Base-by-base conservation (phyloP, 768 basidiomycete genomes). In the Tephrocybe sp. region DNA sequence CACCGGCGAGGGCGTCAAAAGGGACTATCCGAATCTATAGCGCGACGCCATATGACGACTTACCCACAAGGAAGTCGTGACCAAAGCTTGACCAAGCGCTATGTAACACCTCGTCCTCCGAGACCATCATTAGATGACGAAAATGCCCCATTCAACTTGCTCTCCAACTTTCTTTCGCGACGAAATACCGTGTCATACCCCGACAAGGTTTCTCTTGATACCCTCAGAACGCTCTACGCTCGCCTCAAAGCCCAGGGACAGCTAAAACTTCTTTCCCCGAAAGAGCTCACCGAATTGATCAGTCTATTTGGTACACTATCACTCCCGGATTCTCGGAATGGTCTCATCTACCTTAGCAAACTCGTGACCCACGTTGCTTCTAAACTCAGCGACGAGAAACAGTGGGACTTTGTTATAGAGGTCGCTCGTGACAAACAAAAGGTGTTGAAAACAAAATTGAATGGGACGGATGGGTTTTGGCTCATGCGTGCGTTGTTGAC, bases 391-490 rank as follows among this genome's bases (percentile, higher is more conserved):
- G 48, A 52, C 33, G 61, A 62, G 40, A 59, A 66, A 6, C 73
- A 79, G 58, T 86, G 84, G 85, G 35, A 68, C 13, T 72, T 83
- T 44, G 63, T 84, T 10, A 42, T 73, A 39, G 67, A 71, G 45
- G 57, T 85, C 10, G 72, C 70, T 8, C 63, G 60, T 32, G 75
- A 78, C 58, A 84, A 83, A 62, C 56, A 62, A 33, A 48, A 40
- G 33, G 49, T 54, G 32, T 51, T 67, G n/a, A 68, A 65, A 33
- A 62, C 69, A 50, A 13, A 51, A 8, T 58, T 78, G 36, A 62
- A 59, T 13, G 64, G 68, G 38, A 68, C 74, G n/a, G 83, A 87
- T 60, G 71, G 73, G 42, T 87, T 79, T 63, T 87, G 85, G 85
- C 60, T 79, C 41, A 78, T 87, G 78, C 75, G 67, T 31, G 76